Percentiles rank a stretch among this genome's conserved stretches.
phyloP scores from a whole-genome alignment of 306 rosid species.

The Prunus armeniaca region DNA sequence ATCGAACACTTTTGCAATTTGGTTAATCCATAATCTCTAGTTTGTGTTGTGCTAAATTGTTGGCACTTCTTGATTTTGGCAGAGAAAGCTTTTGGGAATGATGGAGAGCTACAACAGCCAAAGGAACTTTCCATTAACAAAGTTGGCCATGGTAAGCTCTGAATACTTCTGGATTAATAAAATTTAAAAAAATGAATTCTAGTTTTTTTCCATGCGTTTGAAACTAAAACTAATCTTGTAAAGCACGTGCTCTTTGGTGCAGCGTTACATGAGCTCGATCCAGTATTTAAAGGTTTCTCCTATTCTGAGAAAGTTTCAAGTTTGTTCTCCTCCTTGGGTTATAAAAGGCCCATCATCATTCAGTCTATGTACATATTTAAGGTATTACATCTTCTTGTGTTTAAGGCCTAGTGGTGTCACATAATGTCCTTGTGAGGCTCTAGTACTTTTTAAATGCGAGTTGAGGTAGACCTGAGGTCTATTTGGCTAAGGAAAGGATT shows the following conservation, averaged over 20 bases:
- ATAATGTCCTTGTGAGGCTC: not conserved
- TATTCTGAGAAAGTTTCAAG: slow-evolving; percentile 59
- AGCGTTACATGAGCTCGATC: slow-evolving; percentile 87
- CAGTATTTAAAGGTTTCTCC: slow-evolving; percentile 71
- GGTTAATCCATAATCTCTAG: not conserved
- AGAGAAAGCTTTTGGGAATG: slow-evolving; percentile 92
- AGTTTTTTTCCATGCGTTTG: not conserved
- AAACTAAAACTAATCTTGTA: not conserved
- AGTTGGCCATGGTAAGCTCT: slow-evolving; percentile 82
- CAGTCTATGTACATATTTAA: slow-evolving; percentile 98
- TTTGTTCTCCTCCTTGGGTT: slow-evolving; percentile 68
- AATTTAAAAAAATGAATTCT: not conserved
- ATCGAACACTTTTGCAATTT: not conserved
- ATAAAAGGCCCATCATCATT: slow-evolving; percentile 69
- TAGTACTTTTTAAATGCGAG: not conserved
- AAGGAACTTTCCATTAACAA: slow-evolving; percentile 84
- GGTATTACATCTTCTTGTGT: slow-evolving; percentile 41
- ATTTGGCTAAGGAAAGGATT: not conserved
- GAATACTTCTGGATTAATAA: not conserved
- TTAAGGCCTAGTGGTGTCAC: not conserved
- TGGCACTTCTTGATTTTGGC: slow-evolving; percentile 22
- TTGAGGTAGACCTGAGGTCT: not conserved
- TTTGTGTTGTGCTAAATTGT: slow-evolving; percentile 1
- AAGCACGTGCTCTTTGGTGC: slow-evolving; percentile 23
- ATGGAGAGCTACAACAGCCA: slow-evolving; percentile 79